Conservation (phyloP, 2,329 filamentous ascomycete genomes). For the Fusarium armeniacum region DNA sequence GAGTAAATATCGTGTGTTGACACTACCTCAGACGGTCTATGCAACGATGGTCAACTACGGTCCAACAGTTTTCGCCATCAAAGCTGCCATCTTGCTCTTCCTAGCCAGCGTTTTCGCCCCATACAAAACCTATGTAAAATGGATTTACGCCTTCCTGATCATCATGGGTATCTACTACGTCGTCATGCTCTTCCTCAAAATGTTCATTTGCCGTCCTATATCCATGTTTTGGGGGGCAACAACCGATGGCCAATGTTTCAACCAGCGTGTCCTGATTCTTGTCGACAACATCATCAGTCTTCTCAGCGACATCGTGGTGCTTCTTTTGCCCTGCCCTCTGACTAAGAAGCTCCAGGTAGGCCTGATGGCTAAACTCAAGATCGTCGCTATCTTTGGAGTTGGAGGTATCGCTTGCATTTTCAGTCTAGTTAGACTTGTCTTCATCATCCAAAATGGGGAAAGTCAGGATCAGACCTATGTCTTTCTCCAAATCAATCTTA, state of each 20-base stretch:
- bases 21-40: slow-evolving; percentile 11
- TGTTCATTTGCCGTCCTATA: slow-evolving; percentile 32
- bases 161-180: slow-evolving; percentile 30
- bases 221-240: slow-evolving; percentile 32
- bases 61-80: slow-evolving; percentile 36
- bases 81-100: slow-evolving; percentile 33
- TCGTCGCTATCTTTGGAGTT: slow-evolving; percentile 30
- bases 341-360: slow-evolving; percentile 38
- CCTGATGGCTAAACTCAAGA: slow-evolving; percentile 31
- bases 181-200: slow-evolving; percentile 31
- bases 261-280: slow-evolving; percentile 24
- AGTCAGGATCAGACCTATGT: slow-evolving; percentile 32
- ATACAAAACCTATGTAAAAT: slow-evolving; percentile 35
- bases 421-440: slow-evolving; percentile 27
- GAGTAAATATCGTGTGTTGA: accelerated
- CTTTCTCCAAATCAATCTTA: slow-evolving; percentile 36
- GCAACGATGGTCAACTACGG: slow-evolving; percentile 39
- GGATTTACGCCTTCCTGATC: slow-evolving; percentile 28
- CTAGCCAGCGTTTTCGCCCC: slow-evolving; percentile 27
- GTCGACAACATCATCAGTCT: slow-evolving; percentile 39
- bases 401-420: slow-evolving; percentile 33
- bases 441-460: slow-evolving; percentile 32
- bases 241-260: slow-evolving; percentile 28
- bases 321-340: slow-evolving; percentile 25
- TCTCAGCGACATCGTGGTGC: slow-evolving; percentile 25